These are phyloP conservation scores for Zygoascus hellenicus DNA, from an alignment of 1,139 yeast species.

Conservation along the genomic window DNA sequence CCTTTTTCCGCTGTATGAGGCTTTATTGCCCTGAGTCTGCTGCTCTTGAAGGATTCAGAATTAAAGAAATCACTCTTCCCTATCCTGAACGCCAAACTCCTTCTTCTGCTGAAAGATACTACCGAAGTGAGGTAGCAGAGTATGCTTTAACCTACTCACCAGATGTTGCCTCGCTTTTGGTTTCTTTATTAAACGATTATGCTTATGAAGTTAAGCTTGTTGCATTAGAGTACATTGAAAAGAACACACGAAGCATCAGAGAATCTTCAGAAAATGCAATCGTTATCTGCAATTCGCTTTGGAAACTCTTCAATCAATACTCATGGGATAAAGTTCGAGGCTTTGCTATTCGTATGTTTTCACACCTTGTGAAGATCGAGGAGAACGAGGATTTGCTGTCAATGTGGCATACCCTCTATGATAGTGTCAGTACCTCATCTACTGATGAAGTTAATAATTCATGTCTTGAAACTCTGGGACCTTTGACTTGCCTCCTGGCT, in stretches of 20 bases:
- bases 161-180: constrained; percentile 12
- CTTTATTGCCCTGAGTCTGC: constrained; percentile 7
- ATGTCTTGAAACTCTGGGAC: constrained; percentile 48
- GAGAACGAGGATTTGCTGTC: constrained; percentile 11
- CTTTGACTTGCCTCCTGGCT: constrained; percentile 32
- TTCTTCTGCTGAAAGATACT: constrained; percentile 19
- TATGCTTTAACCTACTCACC: constrained; percentile 23
- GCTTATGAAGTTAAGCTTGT: constrained; percentile 48
- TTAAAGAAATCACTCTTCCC: not conserved
- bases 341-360: constrained; percentile 24
- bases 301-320: constrained; percentile 26
- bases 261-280: not conserved
- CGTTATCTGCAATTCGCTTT: constrained; percentile 29
- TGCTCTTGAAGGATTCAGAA: constrained; percentile 2
- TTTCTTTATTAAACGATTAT: constrained; percentile 29
- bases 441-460: constrained; percentile 46
- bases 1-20: constrained; percentile 34
- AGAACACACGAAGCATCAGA: constrained; percentile 1
- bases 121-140: constrained; percentile 34
- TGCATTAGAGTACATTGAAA: constrained; percentile 34
- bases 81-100: not conserved
- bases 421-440: constrained; percentile 23
- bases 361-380: not conserved
- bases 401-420: constrained; percentile 27
- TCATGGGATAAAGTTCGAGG: constrained; percentile 44